These are phyloP conservation scores for Euphorbia tirucalli DNA, from an alignment of 345 rosid genomes.

Conservation along the genomic window DNA sequence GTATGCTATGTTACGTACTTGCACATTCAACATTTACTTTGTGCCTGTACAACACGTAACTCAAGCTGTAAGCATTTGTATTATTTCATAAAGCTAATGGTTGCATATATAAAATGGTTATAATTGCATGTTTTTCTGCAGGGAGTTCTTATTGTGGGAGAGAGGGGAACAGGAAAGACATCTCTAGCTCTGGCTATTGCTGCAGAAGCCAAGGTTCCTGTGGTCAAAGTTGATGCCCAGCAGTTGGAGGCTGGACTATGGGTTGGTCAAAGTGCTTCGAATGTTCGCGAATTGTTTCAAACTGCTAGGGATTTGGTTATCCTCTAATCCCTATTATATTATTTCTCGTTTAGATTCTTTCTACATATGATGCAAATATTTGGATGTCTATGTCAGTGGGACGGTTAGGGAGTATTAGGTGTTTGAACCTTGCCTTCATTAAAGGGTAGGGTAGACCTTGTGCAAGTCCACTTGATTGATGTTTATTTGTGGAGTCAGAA, in stretches of 20 bases:
- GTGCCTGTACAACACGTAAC: constrained; percentile 9
- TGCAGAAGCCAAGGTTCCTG: constrained; percentile 95
- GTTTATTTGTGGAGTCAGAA: neutral
- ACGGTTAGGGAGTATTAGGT: neutral
- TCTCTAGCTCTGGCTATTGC: constrained; percentile 90
- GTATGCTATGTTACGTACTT: neutral
- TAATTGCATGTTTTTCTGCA: constrained; percentile 36
- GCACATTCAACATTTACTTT: neutral
- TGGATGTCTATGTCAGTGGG: neutral
- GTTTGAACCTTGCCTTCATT: neutral
- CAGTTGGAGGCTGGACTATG: constrained; percentile 95
- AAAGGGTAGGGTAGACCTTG: neutral
- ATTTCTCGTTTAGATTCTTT: neutral
- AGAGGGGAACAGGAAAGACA: constrained; percentile 95
- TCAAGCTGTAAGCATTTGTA: neutral
- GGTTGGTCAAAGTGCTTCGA: constrained; percentile 99
- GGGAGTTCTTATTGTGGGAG: constrained; percentile 98
- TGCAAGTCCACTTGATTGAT: neutral
- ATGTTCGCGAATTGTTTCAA: constrained; percentile 94
- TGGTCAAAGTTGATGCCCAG: constrained; percentile 81
- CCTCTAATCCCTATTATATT: constrained; percentile 25
- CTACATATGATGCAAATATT: neutral
- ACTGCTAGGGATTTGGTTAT: constrained; percentile 92
- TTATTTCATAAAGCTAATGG: neutral
- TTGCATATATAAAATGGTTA: neutral